Evolutionary conservation across 2,329 filamentous ascomycete species (phyloP).

Genomic region (Stagonosporopsis rhizophila): DNA sequence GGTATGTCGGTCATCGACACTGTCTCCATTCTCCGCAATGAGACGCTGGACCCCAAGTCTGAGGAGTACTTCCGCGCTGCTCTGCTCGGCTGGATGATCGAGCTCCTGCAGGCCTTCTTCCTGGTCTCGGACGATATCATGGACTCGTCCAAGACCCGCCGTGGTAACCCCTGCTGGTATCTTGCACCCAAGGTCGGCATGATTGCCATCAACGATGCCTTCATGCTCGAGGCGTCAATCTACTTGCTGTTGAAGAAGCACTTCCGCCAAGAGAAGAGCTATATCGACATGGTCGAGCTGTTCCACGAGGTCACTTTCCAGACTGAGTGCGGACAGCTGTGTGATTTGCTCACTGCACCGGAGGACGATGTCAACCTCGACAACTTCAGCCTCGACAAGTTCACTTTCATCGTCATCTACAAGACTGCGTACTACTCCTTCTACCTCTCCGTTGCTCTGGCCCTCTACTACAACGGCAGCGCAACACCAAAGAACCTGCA

Average conservation of each 20-base stretch:
- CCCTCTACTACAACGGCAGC: conserved; percentile 82
- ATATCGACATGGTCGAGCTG: conserved; percentile 90
- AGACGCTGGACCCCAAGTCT: conserved; percentile 71
- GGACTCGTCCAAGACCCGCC: conserved; percentile 93
- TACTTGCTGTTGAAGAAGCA: conserved; percentile 92
- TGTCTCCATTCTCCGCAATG: conserved; percentile 76
- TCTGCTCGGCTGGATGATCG: conserved; percentile 94
- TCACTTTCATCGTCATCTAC: conserved; percentile 98
- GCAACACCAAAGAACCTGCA: conserved; percentile 89
- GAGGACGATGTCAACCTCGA: conserved; percentile 91
- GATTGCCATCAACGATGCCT: conserved; percentile 97
- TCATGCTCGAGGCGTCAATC: conserved; percentile 91
- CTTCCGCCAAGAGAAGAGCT: conserved; percentile 85
- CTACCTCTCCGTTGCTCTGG: conserved; percentile 94
- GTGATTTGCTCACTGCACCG: conserved; percentile 92
- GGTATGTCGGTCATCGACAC: conserved; percentile 98
- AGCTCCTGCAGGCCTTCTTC: conserved; percentile 98
- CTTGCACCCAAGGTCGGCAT: conserved; percentile 86
- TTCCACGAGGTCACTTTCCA: conserved; percentile 95
- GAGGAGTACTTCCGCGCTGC: conserved; percentile 85
- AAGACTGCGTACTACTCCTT: conserved; percentile 99
- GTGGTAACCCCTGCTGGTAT: conserved; percentile 97
- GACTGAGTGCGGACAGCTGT: conserved; percentile 94
- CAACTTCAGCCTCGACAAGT: conserved; percentile 96
- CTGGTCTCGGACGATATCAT: conserved; percentile 98